A percentile compares a stretch with the other conserved stretches of the same genome.
Conservation (phyloP, 2,329 filamentous ascomycete genomes). For the Cladosporium sp. region DNA sequence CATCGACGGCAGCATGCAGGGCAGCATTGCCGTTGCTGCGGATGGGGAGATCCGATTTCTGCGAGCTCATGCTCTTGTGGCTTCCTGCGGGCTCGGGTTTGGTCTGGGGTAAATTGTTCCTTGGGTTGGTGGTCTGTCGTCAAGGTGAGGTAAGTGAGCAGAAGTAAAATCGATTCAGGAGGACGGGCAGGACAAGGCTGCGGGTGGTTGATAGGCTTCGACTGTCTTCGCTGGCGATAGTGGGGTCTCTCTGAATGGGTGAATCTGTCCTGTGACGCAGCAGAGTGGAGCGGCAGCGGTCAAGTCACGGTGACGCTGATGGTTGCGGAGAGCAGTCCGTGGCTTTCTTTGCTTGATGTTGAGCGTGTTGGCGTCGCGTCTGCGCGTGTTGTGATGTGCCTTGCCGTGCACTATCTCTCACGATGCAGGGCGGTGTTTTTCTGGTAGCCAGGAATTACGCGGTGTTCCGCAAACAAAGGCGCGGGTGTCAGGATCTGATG, state of each 20-base stretch:
- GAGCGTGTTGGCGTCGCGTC: not conserved
- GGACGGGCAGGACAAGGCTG: not conserved
- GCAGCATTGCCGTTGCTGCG: conserved; percentile 19
- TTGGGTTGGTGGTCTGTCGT: not conserved
- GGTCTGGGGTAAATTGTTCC: not conserved
- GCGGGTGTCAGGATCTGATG: not conserved
- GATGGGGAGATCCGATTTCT: conserved; percentile 33
- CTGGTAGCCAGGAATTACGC: not conserved
- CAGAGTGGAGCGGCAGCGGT: not conserved
- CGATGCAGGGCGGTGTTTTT: not conserved
- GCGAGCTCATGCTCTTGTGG: conserved; percentile 36
- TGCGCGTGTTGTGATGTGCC: not conserved
- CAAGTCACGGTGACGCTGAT: not conserved
- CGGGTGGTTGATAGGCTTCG: conserved; percentile 12
- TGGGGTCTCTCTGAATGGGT: not conserved
- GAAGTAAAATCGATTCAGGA: not conserved
- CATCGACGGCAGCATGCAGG: conserved; percentile 11
- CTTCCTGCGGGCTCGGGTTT: conserved; percentile 5
- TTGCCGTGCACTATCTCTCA: not conserved
- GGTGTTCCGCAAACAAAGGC: not conserved
- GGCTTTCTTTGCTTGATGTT: too few species aligned
- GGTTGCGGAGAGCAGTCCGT: not conserved
- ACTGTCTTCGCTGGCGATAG: conserved; percentile 3
- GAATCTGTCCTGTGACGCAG: conserved; percentile 6
- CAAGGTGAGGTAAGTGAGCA: conserved; percentile 7